Base-by-base conservation (phyloP, 2,329 filamentous ascomycete species). In the Colletotrichum trifolii region DNA sequence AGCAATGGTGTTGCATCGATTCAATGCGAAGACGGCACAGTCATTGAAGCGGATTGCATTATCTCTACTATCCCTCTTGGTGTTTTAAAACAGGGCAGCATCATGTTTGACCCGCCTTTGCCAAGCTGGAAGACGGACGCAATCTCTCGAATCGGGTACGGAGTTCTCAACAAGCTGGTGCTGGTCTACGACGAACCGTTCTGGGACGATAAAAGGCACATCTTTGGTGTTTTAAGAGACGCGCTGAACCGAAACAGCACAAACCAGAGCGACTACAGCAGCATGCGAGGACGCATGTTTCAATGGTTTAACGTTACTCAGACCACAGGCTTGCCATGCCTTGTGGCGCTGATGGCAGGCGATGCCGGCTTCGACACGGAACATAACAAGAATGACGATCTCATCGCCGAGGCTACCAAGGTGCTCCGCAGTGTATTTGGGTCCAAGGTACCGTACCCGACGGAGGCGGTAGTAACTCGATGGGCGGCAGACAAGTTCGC, bases 271-370 rank as follows among this genome's bases (percentile, higher is more conserved):
- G 92, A 97, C 69, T 98, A 98, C 73, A 83, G 89, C 6, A 82
- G 85, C 4, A 89, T 89, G 67, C 88, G 95, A 57, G 95, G 95
- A n/a, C 90, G 94, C 33, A 97, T 97, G 78, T 99, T 98, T 73
- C 88, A 99, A 71, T 98, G 97, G 87, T 98, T 97, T 87, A 98
- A 99, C 72, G 93, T 94, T 59, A 91, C 94, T 66, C 92, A 93
- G 70, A 97, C 93, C 3, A 94, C 92, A 49, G 96, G 96, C 1
- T 82, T 97, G 40, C 96, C 92, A 1, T 93, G 94, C 55, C 84
- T 97, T 33, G 89, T 98, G 66, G 96, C 93, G 8, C 85, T 99
- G 35, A 97, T 99, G 95, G 95, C 95, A 54, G 96, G 96, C 25
- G 93, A 97, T 71, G 93, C 96, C 17, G 96, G 94, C 13, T 92